Evolutionary conservation across 345 rosid genomes (phyloP).

Genomic region (Theobroma cacao): DNA sequence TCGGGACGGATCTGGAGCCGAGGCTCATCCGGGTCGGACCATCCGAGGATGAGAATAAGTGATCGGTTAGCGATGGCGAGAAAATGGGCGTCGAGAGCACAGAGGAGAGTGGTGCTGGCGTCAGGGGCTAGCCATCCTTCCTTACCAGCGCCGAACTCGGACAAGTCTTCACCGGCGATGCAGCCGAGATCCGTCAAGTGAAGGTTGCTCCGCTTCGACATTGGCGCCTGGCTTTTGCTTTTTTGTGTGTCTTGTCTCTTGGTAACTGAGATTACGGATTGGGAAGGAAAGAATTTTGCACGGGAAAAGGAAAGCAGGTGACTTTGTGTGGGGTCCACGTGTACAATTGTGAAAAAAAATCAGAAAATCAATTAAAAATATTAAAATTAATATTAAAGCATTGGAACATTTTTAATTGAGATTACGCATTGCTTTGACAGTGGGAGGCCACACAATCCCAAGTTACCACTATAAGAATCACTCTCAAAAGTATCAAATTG

Average conservation of each 20-base stretch:
- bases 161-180: slow-evolving; percentile 76
- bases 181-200: slow-evolving; percentile 81
- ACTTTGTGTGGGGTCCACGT: background rate
- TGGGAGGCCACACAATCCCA: too few species aligned
- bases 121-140: slow-evolving; percentile 86
- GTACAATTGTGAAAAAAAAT: too few species aligned
- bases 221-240: slow-evolving; percentile 1
- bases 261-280: background rate
- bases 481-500: too few species aligned
- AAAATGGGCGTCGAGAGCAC: slow-evolving; percentile 73
- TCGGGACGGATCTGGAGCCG: slow-evolving; percentile 85
- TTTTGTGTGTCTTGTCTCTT: background rate
- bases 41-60: slow-evolving; percentile 52
- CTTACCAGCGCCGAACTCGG: slow-evolving; percentile 84
- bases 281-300: background rate
- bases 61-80: slow-evolving; percentile 65
- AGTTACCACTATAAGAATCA: too few species aligned
- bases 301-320: background rate
- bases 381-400: too few species aligned
- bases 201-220: slow-evolving; percentile 58
- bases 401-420: too few species aligned
- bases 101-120: slow-evolving; percentile 41
- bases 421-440: too few species aligned
- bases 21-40: slow-evolving; percentile 65
- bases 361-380: too few species aligned